These are phyloP conservation scores for Solanum hybrid DNA, from an alignment of 305 asterid genomes.

Conservation along the genomic window DNA sequence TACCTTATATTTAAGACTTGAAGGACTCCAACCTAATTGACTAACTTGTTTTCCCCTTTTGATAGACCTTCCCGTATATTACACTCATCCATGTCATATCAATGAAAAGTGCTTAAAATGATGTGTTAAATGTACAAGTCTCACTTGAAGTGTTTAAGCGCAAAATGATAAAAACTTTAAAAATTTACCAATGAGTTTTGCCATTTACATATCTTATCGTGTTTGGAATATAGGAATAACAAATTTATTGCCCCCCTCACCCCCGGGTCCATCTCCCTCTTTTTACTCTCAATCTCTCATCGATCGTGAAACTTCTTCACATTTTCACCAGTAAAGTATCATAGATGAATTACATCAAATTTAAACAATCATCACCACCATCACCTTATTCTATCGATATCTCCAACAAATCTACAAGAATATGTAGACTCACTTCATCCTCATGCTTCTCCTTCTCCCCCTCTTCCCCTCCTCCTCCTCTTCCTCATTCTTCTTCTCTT, in stretches of 20 bases:
- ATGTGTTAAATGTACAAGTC: neutral
- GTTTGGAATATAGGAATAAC: neutral
- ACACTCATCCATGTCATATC: neutral
- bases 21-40: too few relatives aligned
- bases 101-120: too few relatives aligned
- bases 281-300: neutral
- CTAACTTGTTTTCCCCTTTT: too few relatives aligned
- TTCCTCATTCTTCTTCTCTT: neutral
- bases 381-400: neutral
- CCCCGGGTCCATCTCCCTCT: neutral
- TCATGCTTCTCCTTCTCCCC: neutral
- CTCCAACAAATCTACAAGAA: neutral
- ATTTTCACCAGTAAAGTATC: neutral
- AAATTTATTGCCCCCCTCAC: neutral
- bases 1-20: too few relatives aligned
- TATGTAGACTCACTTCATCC: neutral
- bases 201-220: neutral
- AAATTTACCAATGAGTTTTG: neutral
- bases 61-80: too few relatives aligned
- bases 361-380: neutral
- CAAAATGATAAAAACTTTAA: neutral
- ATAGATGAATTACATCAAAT: neutral
- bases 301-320: neutral
- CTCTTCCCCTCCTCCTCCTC: neutral
- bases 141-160: neutral